phyloP scores from a whole-genome alignment of 129 eudicot genomes.

The Solidago caesia region DNA sequence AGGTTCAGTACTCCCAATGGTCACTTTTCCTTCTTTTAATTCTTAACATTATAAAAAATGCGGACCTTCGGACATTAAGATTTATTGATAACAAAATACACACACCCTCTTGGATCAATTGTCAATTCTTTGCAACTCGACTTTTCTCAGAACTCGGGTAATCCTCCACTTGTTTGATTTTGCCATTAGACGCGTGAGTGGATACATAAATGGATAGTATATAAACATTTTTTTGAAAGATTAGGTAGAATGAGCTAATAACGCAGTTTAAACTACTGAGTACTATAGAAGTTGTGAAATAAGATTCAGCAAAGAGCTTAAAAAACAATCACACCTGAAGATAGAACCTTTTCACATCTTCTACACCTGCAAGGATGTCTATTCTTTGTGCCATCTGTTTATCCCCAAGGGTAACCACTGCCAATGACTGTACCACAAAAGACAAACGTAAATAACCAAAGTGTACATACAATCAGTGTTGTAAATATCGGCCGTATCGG shows the following conservation, averaged over 20 bases:
- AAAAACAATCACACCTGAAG: conserved; percentile 69
- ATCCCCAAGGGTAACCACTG: conserved; percentile 97
- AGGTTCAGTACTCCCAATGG: not conserved
- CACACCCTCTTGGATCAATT: no score
- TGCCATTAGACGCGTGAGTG: not conserved
- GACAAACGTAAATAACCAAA: not conserved
- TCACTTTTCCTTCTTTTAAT: conserved; percentile 9
- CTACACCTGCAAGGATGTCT: conserved; percentile 90
- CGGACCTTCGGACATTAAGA: no score
- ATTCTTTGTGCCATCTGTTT: conserved; percentile 93
- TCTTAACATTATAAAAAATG: not conserved
- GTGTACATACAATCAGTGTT: not conserved
- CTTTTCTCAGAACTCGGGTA: not conserved
- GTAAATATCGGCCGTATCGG: no score
- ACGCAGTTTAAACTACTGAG: conserved; percentile 3
- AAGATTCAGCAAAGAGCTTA: conserved; percentile 3
- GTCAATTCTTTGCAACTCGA: not conserved
- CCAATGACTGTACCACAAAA: conserved; percentile 64
- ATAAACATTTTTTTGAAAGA: conserved; percentile 8
- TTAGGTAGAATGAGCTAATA: conserved; percentile 13
- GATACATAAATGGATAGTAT: conserved; percentile 3
- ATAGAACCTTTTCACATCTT: conserved; percentile 91
- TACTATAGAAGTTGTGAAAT: conserved; percentile 5
- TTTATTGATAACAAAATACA: no score
- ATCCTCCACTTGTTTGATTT: not conserved